A percentile compares a stretch with the other conserved stretches of the same genome.
Evolutionary conservation across 495 filamentous ascomycete genomes (phyloP).

Genomic region (Letharia lupina): DNA sequence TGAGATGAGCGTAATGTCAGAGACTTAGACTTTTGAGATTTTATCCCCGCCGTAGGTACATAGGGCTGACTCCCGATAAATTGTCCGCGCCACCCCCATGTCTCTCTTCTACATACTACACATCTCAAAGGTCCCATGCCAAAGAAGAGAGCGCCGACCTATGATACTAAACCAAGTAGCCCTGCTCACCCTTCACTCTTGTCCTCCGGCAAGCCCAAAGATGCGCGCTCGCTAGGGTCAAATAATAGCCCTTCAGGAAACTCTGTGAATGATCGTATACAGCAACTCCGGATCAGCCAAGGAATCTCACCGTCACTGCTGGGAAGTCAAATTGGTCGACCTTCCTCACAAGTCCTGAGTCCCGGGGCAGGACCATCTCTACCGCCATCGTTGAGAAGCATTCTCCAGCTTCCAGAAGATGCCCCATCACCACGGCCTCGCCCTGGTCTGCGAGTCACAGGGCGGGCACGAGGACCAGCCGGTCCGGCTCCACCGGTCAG

Average conservation of each 20-base stretch:
- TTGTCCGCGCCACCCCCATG: background rate
- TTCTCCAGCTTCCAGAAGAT: constrained; percentile 16
- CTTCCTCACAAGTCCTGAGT: background rate
- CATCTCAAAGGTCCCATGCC: constrained; percentile 12
- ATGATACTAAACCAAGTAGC: constrained; percentile 17
- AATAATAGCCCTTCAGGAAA: background rate
- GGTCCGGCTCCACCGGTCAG: constrained; percentile 20
- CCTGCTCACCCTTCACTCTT: constrained; percentile 21
- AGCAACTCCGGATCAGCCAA: constrained; percentile 18
- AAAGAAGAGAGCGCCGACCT: constrained; percentile 16
- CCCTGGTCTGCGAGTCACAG: constrained; percentile 19
- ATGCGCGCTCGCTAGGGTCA: constrained; percentile 8
- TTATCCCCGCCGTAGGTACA: background rate
- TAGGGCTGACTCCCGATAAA: background rate
- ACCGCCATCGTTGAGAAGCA: constrained; percentile 13
- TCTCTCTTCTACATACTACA: background rate
- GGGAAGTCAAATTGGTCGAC: constrained; percentile 7
- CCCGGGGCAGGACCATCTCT: constrained; percentile 2
- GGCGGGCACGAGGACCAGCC: constrained; percentile 16
- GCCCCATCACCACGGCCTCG: constrained; percentile 17
- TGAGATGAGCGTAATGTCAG: background rate
- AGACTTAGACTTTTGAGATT: background rate
- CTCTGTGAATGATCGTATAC: constrained; percentile 20
- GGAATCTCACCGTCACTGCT: background rate
- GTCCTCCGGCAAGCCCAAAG: constrained; percentile 12